Evolutionary conservation across 176 grass and related monocot species (phyloP), one percentile per base, ranked within the genome.

Genomic region (Leersia perrieri): DNA sequence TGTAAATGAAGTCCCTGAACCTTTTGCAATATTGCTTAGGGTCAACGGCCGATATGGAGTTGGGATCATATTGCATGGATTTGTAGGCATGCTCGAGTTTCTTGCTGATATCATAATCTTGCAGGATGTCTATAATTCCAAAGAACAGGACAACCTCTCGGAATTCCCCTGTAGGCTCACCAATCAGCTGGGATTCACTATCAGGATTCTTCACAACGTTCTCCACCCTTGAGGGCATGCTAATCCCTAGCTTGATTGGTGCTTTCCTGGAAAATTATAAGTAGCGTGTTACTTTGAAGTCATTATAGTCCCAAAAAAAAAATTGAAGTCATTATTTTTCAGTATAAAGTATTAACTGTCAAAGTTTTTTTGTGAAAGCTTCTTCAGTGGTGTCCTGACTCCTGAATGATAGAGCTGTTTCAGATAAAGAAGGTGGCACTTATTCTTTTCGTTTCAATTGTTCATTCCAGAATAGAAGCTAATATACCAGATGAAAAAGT

Each of bases 1-100:
- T 81, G 79, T 84, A 97, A 53, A 97, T 89, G 67, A 97, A 97
- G 77, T 97, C 94, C 6, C 90, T 89, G 55, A 97, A 97, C 5
- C 94, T 63, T 73, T 97, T 97, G n/a, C 90, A 90, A 58, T 97
- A 97, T 29, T 93, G 76, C 38, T 72, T 82, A 4, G 79, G 68
- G 55, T 82, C 79, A 60, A 82, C 79, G 40, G 79, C 79, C 1
- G 94, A 97, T 86, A 97, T 97, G 32, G 94, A 97, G 31, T 82
- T 82, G 36, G 79, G 68, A 71, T 72, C 94, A 34, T 93, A 90
- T 47, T 91, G 90, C 82, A 91, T 88, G 25, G 94, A 97, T 70
- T 97, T 97, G 70, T 93, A 97, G 5, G 94, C 94, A 32, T 97
- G 94, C 29, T 97, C 94, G 14, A 97, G 94, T 73, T 97, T 97